phyloP scores from a whole-genome alignment of 1,284 basidiomycete species.

The Rugosomyces carneus region DNA sequence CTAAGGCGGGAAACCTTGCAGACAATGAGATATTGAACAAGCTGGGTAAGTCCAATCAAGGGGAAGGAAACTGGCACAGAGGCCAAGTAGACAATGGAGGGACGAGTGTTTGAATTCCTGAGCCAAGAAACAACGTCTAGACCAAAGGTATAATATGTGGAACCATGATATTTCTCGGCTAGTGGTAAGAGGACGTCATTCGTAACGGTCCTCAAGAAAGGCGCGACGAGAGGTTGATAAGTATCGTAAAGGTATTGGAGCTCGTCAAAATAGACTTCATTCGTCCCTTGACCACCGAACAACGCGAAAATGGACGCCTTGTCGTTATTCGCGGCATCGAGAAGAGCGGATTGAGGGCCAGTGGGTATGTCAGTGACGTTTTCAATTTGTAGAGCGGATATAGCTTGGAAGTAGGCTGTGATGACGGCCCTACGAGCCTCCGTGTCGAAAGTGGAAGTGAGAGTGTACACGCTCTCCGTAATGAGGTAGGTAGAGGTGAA shows the following conservation, averaged over 20 bases:
- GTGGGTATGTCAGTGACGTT: conserved; percentile 56
- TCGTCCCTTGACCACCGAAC: conserved; percentile 98
- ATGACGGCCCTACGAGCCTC: conserved; percentile 77
- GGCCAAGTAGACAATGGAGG: conserved; percentile 84
- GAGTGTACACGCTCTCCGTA: conserved; percentile 73
- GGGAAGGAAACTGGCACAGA: conserved; percentile 95
- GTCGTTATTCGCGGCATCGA: conserved; percentile 63
- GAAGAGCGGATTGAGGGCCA: conserved; percentile 67
- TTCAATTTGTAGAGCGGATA: conserved; percentile 64
- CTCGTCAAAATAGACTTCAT: conserved; percentile 98
- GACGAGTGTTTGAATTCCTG: conserved; percentile 60
- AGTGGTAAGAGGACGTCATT: conserved; percentile 69
- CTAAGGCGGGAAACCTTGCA: conserved; percentile 71
- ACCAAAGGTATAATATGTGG: conserved; percentile 75
- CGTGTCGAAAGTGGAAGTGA: conserved; percentile 70
- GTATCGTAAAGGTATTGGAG: conserved; percentile 87
- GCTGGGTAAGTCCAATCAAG: conserved; percentile 93
- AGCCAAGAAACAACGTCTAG: conserved; percentile 87
- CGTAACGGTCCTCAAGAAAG: conserved; percentile 65
- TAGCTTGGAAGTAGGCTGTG: conserved; percentile 75
- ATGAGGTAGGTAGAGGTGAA: conserved; percentile 78
- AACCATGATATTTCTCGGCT: conserved; percentile 54
- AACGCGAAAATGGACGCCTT: conserved; percentile 86
- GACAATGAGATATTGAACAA: conserved; percentile 85
- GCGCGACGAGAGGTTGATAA: conserved; percentile 80